A percentile compares a stretch with the other conserved stretches of the same genome.
Evolutionary conservation across 2,329 filamentous ascomycete genomes (phyloP).

Genomic region (Xylariaceae sp.): DNA sequence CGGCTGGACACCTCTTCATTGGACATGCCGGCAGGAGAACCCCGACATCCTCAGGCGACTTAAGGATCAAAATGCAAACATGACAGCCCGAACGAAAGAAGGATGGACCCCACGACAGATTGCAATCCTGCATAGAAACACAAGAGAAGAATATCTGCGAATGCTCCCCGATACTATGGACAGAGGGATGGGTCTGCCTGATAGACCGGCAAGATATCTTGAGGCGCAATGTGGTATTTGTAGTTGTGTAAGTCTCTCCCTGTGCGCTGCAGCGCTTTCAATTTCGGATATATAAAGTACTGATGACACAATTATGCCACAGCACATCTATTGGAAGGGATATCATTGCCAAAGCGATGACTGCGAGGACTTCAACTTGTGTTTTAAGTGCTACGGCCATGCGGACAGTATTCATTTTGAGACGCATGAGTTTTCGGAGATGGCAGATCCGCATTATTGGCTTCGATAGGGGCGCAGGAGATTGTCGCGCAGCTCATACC

Average conservation of each 20-base stretch:
- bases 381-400: conserved; percentile 1
- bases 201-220: not conserved
- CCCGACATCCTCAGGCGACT: not conserved
- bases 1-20: not conserved
- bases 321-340: not conserved
- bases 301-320: not conserved
- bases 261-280: too few relatives aligned
- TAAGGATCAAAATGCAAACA: not conserved
- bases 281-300: too few relatives aligned
- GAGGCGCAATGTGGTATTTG: not conserved
- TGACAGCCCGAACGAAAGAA: not conserved
- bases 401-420: too few relatives aligned
- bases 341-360: not conserved
- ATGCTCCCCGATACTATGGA: not conserved
- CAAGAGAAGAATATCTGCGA: not conserved
- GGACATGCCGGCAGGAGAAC: not conserved
- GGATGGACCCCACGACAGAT: not conserved
- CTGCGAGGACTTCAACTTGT: not conserved
- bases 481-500: too few relatives aligned
- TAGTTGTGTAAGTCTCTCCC: not conserved
- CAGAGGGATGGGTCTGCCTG: not conserved
- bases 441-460: too few relatives aligned
- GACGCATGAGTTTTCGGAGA: too few relatives aligned
- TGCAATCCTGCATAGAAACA: not conserved
- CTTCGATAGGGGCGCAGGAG: too few relatives aligned